Evolutionary conservation across 2,329 filamentous ascomycete genomes (phyloP).

Genomic region (Aspergillus bombycis): DNA sequence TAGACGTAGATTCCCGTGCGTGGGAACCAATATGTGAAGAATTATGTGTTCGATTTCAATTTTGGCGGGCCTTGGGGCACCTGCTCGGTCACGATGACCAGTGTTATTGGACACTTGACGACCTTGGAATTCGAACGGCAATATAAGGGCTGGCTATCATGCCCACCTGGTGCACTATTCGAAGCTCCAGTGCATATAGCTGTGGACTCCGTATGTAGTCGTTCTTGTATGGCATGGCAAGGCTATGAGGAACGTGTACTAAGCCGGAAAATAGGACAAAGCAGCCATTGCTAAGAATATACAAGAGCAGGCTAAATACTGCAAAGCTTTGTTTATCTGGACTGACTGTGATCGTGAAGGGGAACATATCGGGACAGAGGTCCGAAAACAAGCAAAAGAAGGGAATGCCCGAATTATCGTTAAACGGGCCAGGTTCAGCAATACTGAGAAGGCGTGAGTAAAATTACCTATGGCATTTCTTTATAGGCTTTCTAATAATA

Average conservation of each 20-base stretch:
- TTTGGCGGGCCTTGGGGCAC: conserved; percentile 80
- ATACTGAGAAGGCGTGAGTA: conserved; percentile 83
- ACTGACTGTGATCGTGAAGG: conserved; percentile 98
- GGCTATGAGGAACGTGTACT: conserved; percentile 14
- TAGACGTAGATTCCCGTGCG: conserved; percentile 64
- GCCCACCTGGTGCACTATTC: conserved; percentile 78
- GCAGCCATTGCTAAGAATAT: conserved; percentile 84
- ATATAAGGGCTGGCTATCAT: conserved; percentile 79
- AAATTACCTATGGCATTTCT: not conserved
- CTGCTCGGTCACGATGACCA: conserved; percentile 90
- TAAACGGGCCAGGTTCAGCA: conserved; percentile 89
- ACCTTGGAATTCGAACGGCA: conserved; percentile 73
- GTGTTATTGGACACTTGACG: conserved; percentile 85
- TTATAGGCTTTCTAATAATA: not conserved
- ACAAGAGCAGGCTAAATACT: conserved; percentile 71
- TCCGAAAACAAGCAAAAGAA: conserved; percentile 76
- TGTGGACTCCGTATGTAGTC: conserved; percentile 63
- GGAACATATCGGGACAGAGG: conserved; percentile 92
- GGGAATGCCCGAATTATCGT: conserved; percentile 76
- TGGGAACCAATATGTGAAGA: conserved; percentile 80
- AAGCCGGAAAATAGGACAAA: conserved; percentile 65
- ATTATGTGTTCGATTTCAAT: conserved; percentile 88
- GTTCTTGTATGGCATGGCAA: not conserved
- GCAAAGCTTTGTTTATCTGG: conserved; percentile 88
- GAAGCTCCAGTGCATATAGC: conserved; percentile 72